phyloP scores from a whole-genome alignment of 2,329 filamentous ascomycete genomes.

The Epichloe sylvatica region DNA sequence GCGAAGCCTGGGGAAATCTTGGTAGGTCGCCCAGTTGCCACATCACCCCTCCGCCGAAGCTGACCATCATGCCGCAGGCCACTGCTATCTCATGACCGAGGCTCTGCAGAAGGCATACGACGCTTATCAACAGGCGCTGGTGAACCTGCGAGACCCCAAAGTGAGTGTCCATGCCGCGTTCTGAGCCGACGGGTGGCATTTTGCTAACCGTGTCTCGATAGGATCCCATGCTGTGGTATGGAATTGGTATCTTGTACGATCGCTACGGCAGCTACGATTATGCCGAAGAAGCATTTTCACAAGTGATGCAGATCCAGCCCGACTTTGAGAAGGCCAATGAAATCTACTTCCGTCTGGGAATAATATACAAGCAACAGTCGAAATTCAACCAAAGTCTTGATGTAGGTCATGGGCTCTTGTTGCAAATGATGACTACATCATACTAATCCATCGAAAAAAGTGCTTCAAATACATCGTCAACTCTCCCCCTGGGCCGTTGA shows the following conservation, averaged over 20 bases:
- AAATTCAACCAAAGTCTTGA: conserved; percentile 89
- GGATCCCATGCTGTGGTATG: conserved; percentile 98
- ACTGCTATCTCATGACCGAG: conserved; percentile 98
- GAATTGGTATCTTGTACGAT: conserved; percentile 94
- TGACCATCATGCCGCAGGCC: conserved; percentile 41
- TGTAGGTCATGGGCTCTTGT: conserved; percentile 34
- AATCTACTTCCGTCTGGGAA: conserved; percentile 96
- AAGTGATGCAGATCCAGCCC: conserved; percentile 97
- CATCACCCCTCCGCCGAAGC: conserved; percentile 10
- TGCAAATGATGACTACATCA: background rate
- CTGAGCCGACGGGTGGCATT: background rate
- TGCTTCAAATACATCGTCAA: conserved; percentile 98
- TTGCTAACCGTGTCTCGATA: conserved; percentile 18
- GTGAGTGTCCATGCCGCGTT: conserved; percentile 30
- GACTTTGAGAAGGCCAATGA: conserved; percentile 98
- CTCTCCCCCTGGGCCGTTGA: conserved; percentile 86
- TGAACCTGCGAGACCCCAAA: conserved; percentile 87
- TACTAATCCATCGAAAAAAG: conserved; percentile 28
- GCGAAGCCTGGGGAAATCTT: conserved; percentile 91
- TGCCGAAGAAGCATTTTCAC: conserved; percentile 93
- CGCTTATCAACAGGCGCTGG: conserved; percentile 88
- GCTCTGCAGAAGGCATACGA: conserved; percentile 93
- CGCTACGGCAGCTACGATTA: conserved; percentile 92
- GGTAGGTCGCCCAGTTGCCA: conserved; percentile 39
- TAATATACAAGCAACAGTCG: conserved; percentile 97